Conservation (phyloP, 139 green algal species). For the Picochlorum sp. region DNA sequence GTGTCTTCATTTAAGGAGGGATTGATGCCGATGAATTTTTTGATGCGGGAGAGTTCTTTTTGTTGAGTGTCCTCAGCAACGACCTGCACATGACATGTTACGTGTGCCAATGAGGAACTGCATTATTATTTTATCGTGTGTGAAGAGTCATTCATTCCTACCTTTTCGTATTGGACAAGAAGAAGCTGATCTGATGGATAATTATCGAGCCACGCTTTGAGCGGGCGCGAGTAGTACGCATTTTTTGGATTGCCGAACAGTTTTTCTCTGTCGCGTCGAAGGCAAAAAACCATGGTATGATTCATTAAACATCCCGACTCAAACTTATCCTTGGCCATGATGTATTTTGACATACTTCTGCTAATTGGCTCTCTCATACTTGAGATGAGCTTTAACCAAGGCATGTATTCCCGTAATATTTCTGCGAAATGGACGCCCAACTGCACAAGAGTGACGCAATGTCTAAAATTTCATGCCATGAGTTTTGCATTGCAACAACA, state of each 20-base stretch:
- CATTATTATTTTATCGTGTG: too few relatives aligned
- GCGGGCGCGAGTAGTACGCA: background rate
- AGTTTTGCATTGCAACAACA: too few relatives aligned
- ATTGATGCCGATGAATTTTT: background rate
- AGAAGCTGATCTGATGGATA: background rate
- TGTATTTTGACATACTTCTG: constrained; percentile 14
- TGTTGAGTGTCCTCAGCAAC: background rate
- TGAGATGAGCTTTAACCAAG: constrained; percentile 23
- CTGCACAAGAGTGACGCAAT: too few relatives aligned
- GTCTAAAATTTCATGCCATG: too few relatives aligned
- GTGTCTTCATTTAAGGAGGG: background rate
- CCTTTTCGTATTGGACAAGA: background rate
- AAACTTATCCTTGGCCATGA: constrained; percentile 18
- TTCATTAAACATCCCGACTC: constrained; percentile 2
- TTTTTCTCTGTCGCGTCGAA: background rate
- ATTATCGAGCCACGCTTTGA: constrained; percentile 1
- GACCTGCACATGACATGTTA: too few relatives aligned
- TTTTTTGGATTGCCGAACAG: background rate
- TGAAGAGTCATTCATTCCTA: too few relatives aligned
- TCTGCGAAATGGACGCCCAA: background rate
- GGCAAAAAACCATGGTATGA: background rate
- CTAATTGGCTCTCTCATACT: constrained; percentile 21
- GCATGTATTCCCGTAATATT: constrained; percentile 11
- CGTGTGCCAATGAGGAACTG: too few relatives aligned
- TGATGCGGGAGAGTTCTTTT: background rate